Conservation (phyloP, 805 yeast genomes). For the Cyberlindnera galapagoensis region DNA sequence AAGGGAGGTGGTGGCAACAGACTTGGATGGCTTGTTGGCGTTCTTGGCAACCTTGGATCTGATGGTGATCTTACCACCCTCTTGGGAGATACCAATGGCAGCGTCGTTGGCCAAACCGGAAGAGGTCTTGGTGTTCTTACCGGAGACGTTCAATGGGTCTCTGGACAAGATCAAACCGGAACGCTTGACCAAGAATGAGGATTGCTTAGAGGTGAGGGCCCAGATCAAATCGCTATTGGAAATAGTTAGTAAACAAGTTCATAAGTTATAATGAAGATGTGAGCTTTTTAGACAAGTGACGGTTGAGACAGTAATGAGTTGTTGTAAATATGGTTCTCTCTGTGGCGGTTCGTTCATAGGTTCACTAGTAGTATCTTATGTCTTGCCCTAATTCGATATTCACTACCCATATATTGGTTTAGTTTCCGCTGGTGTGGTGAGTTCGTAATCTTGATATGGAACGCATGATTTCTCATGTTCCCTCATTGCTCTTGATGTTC, state of each 20-base stretch:
- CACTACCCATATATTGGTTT: too few species aligned
- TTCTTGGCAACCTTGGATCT: constrained; percentile 37
- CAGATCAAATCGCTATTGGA: constrained; percentile 40
- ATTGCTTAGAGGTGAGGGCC: constrained; percentile 43
- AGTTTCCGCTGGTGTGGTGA: too few species aligned
- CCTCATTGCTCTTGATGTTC: too few species aligned
- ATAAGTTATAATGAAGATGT: too few species aligned
- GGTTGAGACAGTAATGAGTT: too few species aligned
- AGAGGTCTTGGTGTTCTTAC: constrained; percentile 38
- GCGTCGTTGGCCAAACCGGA: constrained; percentile 44
- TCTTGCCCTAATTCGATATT: too few species aligned
- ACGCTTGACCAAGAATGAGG: constrained; percentile 42
- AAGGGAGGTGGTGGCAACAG: constrained; percentile 31
- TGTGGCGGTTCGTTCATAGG: too few species aligned
- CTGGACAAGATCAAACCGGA: constrained; percentile 36
- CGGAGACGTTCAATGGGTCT: constrained; percentile 45
- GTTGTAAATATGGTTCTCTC: too few species aligned
- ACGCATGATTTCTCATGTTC: too few species aligned
- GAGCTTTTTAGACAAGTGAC: too few species aligned
- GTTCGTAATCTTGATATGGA: too few species aligned
- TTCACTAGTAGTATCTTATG: too few species aligned
- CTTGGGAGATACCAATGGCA: constrained; percentile 39
- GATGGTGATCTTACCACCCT: constrained; percentile 34
- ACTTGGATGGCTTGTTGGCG: constrained; percentile 41
- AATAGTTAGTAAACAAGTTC: constrained; percentile 20